phyloP scores from a whole-genome alignment of 2,329 filamentous ascomycete species.

The Neofusicoccum umdonicola region DNA sequence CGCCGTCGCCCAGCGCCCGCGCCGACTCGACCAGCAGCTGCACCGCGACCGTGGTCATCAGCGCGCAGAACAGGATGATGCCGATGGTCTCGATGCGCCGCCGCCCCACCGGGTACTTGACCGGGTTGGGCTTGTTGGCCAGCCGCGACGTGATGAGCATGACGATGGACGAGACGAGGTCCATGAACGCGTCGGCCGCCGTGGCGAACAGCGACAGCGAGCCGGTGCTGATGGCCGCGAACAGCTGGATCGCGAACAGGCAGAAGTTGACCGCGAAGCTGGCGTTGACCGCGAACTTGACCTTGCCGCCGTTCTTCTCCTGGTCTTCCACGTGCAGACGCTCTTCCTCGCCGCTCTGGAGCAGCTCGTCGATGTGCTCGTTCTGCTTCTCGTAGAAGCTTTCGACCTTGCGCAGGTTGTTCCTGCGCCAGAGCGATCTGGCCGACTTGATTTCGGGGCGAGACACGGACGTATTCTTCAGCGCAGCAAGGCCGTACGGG shows the following conservation, averaged over 20 bases:
- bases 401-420: slow-evolving; percentile 37
- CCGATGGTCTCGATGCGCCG: slow-evolving; percentile 64
- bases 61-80: slow-evolving; percentile 63
- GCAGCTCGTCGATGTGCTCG: slow-evolving; percentile 46
- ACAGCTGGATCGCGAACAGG: slow-evolving; percentile 58
- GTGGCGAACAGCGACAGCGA: slow-evolving; percentile 64
- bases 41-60: slow-evolving; percentile 66
- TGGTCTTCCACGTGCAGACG: slow-evolving; percentile 51
- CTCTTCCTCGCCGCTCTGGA: slow-evolving; percentile 57
- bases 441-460: slow-evolving; percentile 42
- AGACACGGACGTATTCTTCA: slow-evolving; percentile 35
- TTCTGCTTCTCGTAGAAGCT: slow-evolving; percentile 44
- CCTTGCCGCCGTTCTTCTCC: slow-evolving; percentile 45
- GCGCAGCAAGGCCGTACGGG: slow-evolving; percentile 37
- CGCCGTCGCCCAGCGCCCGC: slow-evolving; percentile 49
- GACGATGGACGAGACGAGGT: slow-evolving; percentile 62
- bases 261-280: slow-evolving; percentile 42
- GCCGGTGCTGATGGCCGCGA: slow-evolving; percentile 57
- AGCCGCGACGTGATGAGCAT: slow-evolving; percentile 61
- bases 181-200: slow-evolving; percentile 66
- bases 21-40: slow-evolving; percentile 61
- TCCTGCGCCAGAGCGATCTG: background rate
- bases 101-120: slow-evolving; percentile 63
- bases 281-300: slow-evolving; percentile 39
- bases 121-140: slow-evolving; percentile 59